Evolutionary conservation across 108 stramenopile species (phyloP), one percentile per base, ranked within the genome.

Genomic region (Tribonema minus): DNA sequence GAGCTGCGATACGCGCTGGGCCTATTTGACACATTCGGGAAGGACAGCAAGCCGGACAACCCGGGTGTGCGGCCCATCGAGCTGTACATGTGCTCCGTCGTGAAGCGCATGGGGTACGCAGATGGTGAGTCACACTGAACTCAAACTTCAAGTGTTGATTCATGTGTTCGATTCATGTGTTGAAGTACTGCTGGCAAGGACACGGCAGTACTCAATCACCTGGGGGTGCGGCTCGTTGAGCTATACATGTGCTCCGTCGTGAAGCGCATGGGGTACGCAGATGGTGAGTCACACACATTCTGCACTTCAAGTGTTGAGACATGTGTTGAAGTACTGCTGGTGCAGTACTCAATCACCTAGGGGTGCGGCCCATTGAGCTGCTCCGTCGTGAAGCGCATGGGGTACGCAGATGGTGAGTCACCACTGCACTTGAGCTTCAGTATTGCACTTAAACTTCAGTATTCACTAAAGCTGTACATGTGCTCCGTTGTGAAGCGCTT

Each of bases 221-320:
- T 58, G n/a, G 79, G 93, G 92, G 69, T 82, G 71, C 83, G 87
- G 25, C 85, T 82, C 28, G 96, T 99, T 77, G 98, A 99, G 71
- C 89, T 99, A 33, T 97, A 92, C 90, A 96, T 99, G 95, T 97
- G 96, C 86, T 93, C 93, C 64, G 95, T 99, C 20, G 91, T 97
- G 28, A 89, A 94, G 88, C 90, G 93, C 87, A 96, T 96, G 95
- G 98, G 98, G 68, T 96, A 96, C 84, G 91, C 94, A 20, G 98
- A 98, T 86, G 95, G 82, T 76, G 39, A 58, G 46, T 54, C n/a
- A n/a, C n/a, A n/a, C n/a, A n/a, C n/a, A n/a, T n/a, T n/a, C n/a
- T n/a, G n/a, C n/a, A n/a, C n/a, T n/a, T n/a, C n/a, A n/a, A n/a
- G n/a, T n/a, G n/a, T n/a, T n/a, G n/a, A n/a, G n/a, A n/a, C n/a